Conservation (phyloP, 2,329 filamentous ascomycete genomes). For the Orbilia javanica region DNA sequence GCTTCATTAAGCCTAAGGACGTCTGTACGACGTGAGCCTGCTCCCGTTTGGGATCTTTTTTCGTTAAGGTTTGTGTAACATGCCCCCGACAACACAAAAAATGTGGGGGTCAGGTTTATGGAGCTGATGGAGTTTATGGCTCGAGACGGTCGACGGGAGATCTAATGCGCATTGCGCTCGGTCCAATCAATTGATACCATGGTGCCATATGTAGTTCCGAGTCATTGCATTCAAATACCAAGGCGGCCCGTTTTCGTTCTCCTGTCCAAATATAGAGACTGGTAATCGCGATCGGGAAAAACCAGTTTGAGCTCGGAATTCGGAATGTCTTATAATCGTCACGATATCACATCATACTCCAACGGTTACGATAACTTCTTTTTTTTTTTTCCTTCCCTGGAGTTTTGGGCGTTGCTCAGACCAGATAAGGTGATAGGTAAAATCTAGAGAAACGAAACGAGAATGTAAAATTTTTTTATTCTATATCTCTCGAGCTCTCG, state of each 20-base stretch:
- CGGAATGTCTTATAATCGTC: background rate
- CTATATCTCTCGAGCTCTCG: no score
- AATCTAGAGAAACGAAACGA: no score
- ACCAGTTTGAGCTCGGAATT: no score
- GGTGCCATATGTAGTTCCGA: background rate
- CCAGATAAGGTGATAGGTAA: no score
- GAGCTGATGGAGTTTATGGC: background rate
- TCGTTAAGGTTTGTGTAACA: constrained; percentile 12
- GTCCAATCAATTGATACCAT: no score
- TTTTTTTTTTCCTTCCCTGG: no score
- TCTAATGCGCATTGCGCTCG: background rate
- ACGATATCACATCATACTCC: background rate
- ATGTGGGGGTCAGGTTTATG: background rate
- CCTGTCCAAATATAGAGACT: background rate
- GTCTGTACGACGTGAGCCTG: constrained; percentile 7
- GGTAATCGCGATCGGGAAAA: no score
- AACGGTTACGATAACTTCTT: no score
- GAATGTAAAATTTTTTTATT: no score
- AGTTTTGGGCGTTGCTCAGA: no score
- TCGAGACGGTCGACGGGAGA: background rate
- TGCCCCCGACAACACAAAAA: background rate
- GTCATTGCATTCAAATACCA: background rate
- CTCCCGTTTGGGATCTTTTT: constrained; percentile 8
- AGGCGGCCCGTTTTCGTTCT: background rate
- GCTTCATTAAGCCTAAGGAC: background rate